Conservation (phyloP, 1,284 basidiomycete genomes). For the Schizopora paradoxa region DNA sequence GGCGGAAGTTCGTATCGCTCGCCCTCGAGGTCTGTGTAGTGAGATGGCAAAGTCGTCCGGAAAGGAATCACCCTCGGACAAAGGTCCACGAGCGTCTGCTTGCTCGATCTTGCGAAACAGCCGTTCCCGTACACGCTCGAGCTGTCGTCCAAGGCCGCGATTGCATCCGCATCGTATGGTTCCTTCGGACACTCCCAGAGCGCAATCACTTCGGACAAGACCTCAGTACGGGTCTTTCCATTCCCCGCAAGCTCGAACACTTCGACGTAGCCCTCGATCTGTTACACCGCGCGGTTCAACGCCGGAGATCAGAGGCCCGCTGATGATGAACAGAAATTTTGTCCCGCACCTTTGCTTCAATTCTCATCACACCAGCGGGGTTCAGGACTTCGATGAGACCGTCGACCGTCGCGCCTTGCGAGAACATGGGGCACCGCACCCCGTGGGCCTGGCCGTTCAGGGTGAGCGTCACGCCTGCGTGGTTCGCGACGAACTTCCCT, state of each 20-base stretch:
- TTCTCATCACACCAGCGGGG: constrained; percentile 7
- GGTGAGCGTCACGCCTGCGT: constrained; percentile 10
- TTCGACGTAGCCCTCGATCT: constrained; percentile 14
- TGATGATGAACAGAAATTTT: neutral
- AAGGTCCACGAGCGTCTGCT: neutral
- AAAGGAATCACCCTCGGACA: constrained; percentile 14
- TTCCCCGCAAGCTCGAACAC: constrained; percentile 12
- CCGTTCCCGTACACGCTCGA: neutral
- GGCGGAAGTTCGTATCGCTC: constrained; percentile 11
- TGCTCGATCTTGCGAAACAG: neutral
- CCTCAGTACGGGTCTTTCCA: neutral
- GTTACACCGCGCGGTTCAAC: neutral
- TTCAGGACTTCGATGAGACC: constrained; percentile 11
- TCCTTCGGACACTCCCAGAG: constrained; percentile 13
- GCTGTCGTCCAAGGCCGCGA: too few relatives aligned
- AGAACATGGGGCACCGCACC: constrained; percentile 7
- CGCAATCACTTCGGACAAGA: constrained; percentile 14
- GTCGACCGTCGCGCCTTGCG: constrained; percentile 12
- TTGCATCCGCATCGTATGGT: too few relatives aligned
- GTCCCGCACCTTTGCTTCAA: constrained; percentile 13
- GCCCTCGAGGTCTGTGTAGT: constrained; percentile 10
- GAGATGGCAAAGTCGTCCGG: constrained; percentile 6
- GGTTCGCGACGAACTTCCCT: constrained; percentile 2
- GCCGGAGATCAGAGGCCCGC: neutral
- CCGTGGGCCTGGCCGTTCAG: constrained; percentile 13